Evolutionary conservation across 495 filamentous ascomycete genomes (phyloP), one percentile per base, ranked within the genome.

Genomic region (Podospora sp.): DNA sequence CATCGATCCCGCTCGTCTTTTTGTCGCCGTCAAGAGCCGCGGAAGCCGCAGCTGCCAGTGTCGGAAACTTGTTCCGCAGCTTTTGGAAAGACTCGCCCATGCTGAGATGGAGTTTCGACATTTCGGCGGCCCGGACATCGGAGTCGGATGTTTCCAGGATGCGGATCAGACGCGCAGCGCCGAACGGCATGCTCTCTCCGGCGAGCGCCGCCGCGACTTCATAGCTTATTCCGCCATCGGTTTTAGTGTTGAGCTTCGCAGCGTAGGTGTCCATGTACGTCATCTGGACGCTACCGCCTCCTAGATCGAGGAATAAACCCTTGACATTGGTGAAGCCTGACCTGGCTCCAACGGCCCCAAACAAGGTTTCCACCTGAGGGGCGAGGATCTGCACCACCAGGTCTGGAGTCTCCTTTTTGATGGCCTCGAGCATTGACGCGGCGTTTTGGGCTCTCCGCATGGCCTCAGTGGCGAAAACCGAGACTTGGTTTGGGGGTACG

Each of bases 231-330:
- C 79, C 68, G 82, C 86, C 18, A 85, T 80, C 70, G 83, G 88
- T 12, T 86, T 75, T 1, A 82, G 74, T 0, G 79, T 81, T 8
- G 25, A 50, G 22, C 25, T 64, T 66, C 21, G 25, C 75, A 69
- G 20, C 83, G 72, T 71, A 86, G 0, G 89, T 87, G 58, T 88
- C 80, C 73, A 97, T 83, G 85, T 92, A 96, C 7, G 91, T 92
- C 80, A 97, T 88, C 78, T 97, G 94, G 62, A 92, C 91, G 70
- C 92, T 96, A 0, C 94, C 94, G 1, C 94, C 94, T 2, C 94
- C 94, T 0, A 97, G 84, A 73, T 97, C 94, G 77, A 97, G 90
- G 22, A 94, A 90, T 22, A 97, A 78, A 0, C 92, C 88, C 27
- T 82, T 72, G 16, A 81, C 77, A 29, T 84, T 73, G 8, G 79